Evolutionary conservation across 2,329 filamentous ascomycete genomes (phyloP).

Genomic region (Colletotrichum tropicale): DNA sequence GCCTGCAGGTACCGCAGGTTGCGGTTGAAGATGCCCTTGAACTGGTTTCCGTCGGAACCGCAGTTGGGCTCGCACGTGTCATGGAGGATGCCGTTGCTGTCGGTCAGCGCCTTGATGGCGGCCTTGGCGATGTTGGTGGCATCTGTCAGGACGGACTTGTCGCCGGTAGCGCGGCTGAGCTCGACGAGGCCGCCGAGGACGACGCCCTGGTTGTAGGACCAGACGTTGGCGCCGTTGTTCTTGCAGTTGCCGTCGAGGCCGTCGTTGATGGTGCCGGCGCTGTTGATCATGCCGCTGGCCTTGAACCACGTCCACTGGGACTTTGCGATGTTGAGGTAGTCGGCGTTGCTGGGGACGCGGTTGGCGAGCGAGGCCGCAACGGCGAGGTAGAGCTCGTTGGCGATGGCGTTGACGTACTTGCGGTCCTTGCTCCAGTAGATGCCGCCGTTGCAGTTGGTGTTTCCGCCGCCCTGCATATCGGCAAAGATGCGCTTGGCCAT

Average conservation of each 20-base stretch:
- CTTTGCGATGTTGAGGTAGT: slow-evolving; percentile 54
- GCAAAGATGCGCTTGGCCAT: slow-evolving; percentile 58
- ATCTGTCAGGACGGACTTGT: slow-evolving; percentile 43
- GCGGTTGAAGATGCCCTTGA: slow-evolving; percentile 74
- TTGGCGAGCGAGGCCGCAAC: slow-evolving; percentile 59
- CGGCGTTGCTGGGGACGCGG: slow-evolving; percentile 41
- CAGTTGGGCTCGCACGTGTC: slow-evolving; percentile 53
- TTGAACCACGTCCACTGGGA: slow-evolving; percentile 59
- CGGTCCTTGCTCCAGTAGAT: slow-evolving; percentile 62
- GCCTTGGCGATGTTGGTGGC: slow-evolving; percentile 57
- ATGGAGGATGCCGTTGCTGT: slow-evolving; percentile 51
- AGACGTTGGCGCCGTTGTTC: slow-evolving; percentile 56
- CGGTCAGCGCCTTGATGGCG: slow-evolving; percentile 49
- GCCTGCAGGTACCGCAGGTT: slow-evolving; percentile 65
- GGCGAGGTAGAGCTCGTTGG: slow-evolving; percentile 63
- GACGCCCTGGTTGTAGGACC: slow-evolving; percentile 64
- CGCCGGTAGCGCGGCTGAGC: slow-evolving; percentile 47
- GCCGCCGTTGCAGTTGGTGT: slow-evolving; percentile 55
- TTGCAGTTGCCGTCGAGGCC: slow-evolving; percentile 52
- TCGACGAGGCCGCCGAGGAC: slow-evolving; percentile 61
- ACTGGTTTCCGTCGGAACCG: slow-evolving; percentile 61
- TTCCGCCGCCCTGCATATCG: slow-evolving; percentile 56
- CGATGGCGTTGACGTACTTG: slow-evolving; percentile 57
- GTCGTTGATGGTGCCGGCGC: slow-evolving; percentile 56
- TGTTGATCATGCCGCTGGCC: slow-evolving; percentile 55